Conservation (phyloP, 192 early-diverging fungal genomes). For the Piromyces sp. region DNA sequence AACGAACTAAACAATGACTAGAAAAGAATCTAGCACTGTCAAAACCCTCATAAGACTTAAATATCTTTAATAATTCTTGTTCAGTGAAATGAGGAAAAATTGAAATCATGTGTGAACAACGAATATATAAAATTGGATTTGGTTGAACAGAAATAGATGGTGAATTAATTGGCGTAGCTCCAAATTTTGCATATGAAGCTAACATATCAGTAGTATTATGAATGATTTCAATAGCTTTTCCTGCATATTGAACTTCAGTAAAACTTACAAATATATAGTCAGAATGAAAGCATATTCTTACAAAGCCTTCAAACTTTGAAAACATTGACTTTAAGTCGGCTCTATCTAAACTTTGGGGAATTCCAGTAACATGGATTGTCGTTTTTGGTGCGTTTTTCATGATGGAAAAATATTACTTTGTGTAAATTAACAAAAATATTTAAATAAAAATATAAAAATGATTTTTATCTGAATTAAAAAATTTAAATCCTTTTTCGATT, state of each 20-base stretch:
- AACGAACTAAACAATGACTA: constrained; percentile 24
- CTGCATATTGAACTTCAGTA: neutral
- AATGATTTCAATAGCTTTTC: neutral
- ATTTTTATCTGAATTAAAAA: neutral
- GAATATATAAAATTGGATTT: constrained; percentile 25
- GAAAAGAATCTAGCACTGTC: constrained; percentile 31
- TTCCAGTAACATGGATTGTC: neutral
- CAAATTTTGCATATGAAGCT: constrained; percentile 28
- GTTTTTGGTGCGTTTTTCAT: neutral
- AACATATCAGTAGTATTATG: constrained; percentile 23
- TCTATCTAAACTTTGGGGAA: neutral
- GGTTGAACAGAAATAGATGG: constrained; percentile 23
- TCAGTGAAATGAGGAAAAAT: constrained; percentile 29
- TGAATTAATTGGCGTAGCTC: constrained; percentile 17
- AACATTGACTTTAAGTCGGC: neutral
- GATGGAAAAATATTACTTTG: neutral
- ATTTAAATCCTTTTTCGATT: too few species aligned
- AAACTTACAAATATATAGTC: neutral
- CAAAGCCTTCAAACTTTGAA: neutral
- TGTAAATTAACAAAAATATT: neutral
- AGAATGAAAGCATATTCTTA: neutral
- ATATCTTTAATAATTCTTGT: constrained; percentile 21
- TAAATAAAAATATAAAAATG: too few species aligned
- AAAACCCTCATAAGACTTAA: constrained; percentile 25
- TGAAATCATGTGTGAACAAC: constrained; percentile 6